Conservation (phyloP, 1,139 yeast genomes). For the Geotrichum siamense region DNA sequence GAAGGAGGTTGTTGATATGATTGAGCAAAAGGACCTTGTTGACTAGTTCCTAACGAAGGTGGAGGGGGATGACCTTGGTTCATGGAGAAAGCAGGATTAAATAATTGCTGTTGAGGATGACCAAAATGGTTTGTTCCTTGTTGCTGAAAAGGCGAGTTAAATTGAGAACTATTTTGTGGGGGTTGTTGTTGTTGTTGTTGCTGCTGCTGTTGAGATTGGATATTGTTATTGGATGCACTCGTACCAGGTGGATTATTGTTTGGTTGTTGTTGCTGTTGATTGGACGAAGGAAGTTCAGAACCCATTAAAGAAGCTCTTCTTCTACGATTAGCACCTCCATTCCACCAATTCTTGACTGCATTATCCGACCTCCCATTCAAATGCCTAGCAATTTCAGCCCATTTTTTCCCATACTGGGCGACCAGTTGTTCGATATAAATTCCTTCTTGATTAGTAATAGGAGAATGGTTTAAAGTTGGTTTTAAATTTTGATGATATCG, state of each 20-base stretch:
- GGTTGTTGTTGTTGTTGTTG: neutral
- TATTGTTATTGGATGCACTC: neutral
- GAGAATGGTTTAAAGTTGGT: conserved; percentile 73
- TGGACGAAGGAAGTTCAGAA: conserved; percentile 15
- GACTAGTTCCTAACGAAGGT: neutral
- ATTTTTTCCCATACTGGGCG: conserved; percentile 71
- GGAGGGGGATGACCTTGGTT: conserved; percentile 12
- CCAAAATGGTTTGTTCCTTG: neutral
- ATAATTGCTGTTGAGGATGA: conserved; percentile 18
- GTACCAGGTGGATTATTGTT: neutral
- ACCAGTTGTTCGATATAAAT: conserved; percentile 72
- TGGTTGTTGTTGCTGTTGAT: conserved; percentile 15
- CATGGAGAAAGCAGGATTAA: conserved; percentile 5
- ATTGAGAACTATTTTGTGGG: neutral
- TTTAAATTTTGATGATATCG: conserved; percentile 87
- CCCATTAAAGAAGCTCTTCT: conserved; percentile 42
- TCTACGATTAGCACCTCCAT: conserved; percentile 80
- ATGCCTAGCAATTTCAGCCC: conserved; percentile 93
- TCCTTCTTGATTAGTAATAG: conserved; percentile 83
- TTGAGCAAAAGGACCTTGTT: neutral
- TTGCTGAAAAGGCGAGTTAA: neutral
- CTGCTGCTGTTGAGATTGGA: neutral
- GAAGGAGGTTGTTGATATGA: neutral
- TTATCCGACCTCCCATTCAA: conserved; percentile 82
- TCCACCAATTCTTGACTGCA: conserved; percentile 96